Percentiles rank a stretch among this genome's conserved stretches.
Evolutionary conservation across 805 yeast genomes (phyloP).

Genomic region (Cyberlindnera mississippiensis): DNA sequence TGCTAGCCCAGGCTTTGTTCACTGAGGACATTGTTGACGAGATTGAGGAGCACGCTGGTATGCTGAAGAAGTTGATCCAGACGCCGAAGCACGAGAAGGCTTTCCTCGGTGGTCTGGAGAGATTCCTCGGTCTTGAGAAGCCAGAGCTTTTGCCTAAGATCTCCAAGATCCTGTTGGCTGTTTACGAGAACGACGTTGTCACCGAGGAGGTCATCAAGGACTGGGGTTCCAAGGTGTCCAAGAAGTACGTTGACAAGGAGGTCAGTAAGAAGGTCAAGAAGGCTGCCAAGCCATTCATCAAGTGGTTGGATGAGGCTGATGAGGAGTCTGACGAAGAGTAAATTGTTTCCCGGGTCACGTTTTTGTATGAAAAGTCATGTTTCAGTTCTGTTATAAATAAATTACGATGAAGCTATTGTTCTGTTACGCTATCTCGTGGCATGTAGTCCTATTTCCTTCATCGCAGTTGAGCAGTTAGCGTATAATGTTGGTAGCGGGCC

Average conservation of each 20-base stretch:
- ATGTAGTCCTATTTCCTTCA: too few relatives aligned
- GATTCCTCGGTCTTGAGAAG: constrained; percentile 80
- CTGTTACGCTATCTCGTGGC: too few relatives aligned
- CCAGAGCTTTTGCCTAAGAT: constrained; percentile 65
- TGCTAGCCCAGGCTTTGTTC: constrained; percentile 86
- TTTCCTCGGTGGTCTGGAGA: constrained; percentile 92
- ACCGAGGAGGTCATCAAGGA: constrained; percentile 75
- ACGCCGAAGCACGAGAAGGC: constrained; percentile 75
- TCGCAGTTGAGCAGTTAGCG: too few relatives aligned
- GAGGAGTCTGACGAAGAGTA: constrained; percentile 47
- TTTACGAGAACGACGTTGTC: constrained; percentile 80
- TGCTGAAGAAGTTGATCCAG: constrained; percentile 72
- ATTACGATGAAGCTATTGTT: neutral
- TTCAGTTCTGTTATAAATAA: neutral
- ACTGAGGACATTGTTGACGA: constrained; percentile 72
- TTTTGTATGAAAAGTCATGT: neutral
- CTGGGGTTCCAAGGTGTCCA: constrained; percentile 91
- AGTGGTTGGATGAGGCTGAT: constrained; percentile 95
- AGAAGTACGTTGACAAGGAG: constrained; percentile 91
- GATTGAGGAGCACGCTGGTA: constrained; percentile 73
- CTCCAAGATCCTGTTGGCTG: constrained; percentile 76
- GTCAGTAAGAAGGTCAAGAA: constrained; percentile 89
- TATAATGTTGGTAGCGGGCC: too few relatives aligned
- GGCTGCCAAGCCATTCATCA: constrained; percentile 92
- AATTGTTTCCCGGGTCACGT: neutral